These are phyloP conservation scores for Cryphonectria radicalis DNA, from an alignment of 2,329 filamentous ascomycete genomes.

Conservation along the genomic window DNA sequence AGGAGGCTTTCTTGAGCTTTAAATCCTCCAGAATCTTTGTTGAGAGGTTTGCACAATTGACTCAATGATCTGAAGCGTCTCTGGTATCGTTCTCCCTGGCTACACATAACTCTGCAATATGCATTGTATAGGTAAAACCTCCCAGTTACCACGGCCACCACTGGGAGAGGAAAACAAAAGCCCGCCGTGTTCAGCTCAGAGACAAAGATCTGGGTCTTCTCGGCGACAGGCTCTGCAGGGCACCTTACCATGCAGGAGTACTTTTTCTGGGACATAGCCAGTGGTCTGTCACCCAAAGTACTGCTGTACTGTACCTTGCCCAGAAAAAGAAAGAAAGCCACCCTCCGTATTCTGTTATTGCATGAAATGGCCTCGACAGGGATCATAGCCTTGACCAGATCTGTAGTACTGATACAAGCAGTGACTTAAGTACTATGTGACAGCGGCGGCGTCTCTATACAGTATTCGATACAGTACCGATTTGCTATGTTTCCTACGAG, in stretches of 20 bases:
- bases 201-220: not conserved
- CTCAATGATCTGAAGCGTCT: not conserved
- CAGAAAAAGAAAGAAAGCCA: not conserved
- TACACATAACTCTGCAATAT: too few species aligned
- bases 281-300: not conserved
- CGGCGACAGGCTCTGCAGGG: not conserved
- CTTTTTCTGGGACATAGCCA: not conserved
- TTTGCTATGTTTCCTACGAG: not conserved
- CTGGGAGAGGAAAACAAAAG: not conserved
- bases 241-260: not conserved
- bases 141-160: not conserved
- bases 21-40: not conserved
- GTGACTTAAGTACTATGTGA: not conserved
- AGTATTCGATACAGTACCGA: not conserved
- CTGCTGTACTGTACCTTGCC: not conserved
- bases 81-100: not conserved
- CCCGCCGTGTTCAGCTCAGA: not conserved
- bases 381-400: not conserved
- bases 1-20: not conserved
- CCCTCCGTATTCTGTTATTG: not conserved
- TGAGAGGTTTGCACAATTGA: not conserved
- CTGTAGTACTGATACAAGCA: not conserved
- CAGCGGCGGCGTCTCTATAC: not conserved
- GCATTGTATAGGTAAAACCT: not conserved
- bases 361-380: not conserved